Evolutionary conservation across 768 basidiomycete genomes (phyloP).

Genomic region (Tulasnella calospora): DNA sequence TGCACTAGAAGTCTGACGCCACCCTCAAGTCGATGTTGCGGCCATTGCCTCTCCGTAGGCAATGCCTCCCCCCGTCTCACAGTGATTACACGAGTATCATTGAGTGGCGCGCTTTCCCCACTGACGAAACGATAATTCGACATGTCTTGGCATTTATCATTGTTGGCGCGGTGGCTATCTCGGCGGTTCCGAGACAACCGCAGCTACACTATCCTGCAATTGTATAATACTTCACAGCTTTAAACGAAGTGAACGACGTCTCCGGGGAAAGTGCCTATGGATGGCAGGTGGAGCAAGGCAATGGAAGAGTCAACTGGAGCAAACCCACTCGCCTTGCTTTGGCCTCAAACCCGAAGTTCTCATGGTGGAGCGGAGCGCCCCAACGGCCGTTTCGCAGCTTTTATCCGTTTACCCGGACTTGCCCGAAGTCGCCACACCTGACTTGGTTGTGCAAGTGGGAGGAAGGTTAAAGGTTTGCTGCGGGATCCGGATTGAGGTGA

Average conservation of each 20-base stretch:
- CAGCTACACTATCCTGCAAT: not conserved
- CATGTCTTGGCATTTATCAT: not conserved
- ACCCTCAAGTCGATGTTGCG: not conserved
- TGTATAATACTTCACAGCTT: not conserved
- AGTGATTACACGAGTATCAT: not conserved
- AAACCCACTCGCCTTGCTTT: conserved; percentile 1
- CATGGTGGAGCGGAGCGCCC: not conserved
- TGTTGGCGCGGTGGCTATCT: not conserved
- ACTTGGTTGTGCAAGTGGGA: not conserved
- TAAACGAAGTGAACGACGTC: not conserved
- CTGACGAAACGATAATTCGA: not conserved
- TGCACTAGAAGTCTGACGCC: not conserved
- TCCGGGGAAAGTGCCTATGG: not conserved
- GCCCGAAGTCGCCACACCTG: not conserved
- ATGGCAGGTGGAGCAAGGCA: not conserved
- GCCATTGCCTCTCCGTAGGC: not conserved
- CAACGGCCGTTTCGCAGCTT: not conserved
- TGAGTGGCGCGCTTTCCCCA: not conserved
- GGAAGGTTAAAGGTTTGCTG: not conserved
- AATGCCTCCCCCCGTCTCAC: not conserved
- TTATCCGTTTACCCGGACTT: not conserved
- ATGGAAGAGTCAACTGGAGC: not conserved
- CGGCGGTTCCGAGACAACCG: not conserved
- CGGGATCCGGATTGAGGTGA: not conserved
- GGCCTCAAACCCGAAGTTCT: not conserved